A percentile compares a stretch with the other conserved stretches of the same genome.
phyloP scores from a whole-genome alignment of 2,329 filamentous ascomycete species.

The Pseudocercospora cruenta region DNA sequence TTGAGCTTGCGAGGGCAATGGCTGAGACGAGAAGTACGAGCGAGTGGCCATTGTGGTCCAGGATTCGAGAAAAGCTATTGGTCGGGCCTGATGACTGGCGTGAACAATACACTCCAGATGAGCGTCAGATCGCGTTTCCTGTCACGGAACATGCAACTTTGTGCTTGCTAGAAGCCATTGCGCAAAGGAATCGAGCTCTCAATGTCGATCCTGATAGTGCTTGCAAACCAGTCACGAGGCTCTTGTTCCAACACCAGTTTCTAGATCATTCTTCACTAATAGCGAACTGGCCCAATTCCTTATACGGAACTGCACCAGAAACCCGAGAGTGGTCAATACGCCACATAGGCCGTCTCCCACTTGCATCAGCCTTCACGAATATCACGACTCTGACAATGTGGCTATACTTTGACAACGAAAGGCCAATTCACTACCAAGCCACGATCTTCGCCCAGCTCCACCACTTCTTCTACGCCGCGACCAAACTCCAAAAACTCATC shows the following conservation, averaged over 20 bases:
- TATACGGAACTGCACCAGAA: background rate
- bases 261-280: background rate
- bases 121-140: background rate
- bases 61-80: conserved; percentile 17
- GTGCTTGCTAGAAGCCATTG: background rate
- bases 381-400: conserved; percentile 1
- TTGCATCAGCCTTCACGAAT: background rate
- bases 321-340: background rate
- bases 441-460: background rate
- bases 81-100: conserved; percentile 20
- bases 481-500: background rate
- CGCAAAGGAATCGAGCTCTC: background rate
- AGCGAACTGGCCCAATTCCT: background rate
- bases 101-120: background rate
- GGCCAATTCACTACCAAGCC: background rate
- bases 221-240: background rate
- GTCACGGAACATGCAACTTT: background rate
- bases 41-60: conserved; percentile 26
- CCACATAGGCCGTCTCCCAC: background rate
- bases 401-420: background rate
- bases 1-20: conserved; percentile 12
- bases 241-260: background rate
- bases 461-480: background rate
- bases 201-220: background rate
- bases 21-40: conserved; percentile 11